A percentile compares a stretch with the other conserved stretches of the same genome.
Conservation (phyloP, 441 rosid genomes). For the Raphanus hybrid region DNA sequence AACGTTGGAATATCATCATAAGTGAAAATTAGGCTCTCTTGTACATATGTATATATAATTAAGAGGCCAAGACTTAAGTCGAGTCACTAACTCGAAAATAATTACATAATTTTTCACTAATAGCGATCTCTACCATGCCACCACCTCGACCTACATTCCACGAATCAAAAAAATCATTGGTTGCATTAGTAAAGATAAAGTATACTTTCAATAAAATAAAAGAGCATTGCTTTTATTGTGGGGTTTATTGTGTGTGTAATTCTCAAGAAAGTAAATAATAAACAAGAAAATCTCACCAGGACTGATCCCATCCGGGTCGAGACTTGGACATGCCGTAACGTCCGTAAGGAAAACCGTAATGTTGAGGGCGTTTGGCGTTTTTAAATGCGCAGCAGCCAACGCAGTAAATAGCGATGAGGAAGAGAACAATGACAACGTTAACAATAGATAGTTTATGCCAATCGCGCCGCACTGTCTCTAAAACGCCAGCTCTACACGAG, state of each 20-base stretch:
- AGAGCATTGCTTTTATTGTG: background rate
- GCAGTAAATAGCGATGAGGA: constrained; percentile 70
- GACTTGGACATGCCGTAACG: constrained; percentile 75
- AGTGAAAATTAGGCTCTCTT: constrained; percentile 9
- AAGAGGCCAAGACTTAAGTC: constrained; percentile 11
- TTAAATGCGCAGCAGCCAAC: constrained; percentile 87
- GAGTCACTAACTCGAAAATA: constrained; percentile 2
- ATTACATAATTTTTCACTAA: constrained; percentile 22
- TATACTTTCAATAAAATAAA: background rate
- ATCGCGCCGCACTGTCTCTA: constrained; percentile 72
- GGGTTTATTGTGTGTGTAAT: background rate
- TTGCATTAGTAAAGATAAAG: constrained; percentile 1
- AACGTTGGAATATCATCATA: background rate
- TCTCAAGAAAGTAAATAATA: background rate
- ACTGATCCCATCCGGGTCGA: constrained; percentile 84
- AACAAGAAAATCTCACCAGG: constrained; percentile 55
- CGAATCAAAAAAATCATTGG: background rate
- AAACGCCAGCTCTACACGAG: constrained; percentile 90
- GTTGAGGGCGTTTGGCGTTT: constrained; percentile 66
- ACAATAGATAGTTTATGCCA: constrained; percentile 88
- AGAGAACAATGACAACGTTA: constrained; percentile 64
- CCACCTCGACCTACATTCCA: constrained; percentile 39
- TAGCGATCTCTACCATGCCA: constrained; percentile 43
- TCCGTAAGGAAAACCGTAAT: constrained; percentile 69
- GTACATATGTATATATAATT: constrained; percentile 10